A percentile compares a stretch with the other conserved stretches of the same genome.
Evolutionary conservation across 2,329 filamentous ascomycete species (phyloP).

Genomic region (Fusarium piperis): DNA sequence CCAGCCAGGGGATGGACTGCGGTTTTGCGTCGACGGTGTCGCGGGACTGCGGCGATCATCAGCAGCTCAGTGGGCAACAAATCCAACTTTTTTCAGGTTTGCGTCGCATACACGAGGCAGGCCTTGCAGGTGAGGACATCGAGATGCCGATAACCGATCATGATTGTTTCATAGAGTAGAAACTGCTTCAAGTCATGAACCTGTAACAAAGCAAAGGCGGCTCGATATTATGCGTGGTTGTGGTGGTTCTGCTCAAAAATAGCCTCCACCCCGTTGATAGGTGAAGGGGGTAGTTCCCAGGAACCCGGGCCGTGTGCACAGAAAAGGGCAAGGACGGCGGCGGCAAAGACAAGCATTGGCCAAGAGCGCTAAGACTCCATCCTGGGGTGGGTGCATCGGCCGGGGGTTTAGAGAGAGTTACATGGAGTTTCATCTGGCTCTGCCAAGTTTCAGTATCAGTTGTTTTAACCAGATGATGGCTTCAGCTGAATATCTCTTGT

Average conservation of each 20-base stretch:
- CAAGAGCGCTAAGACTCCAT: not conserved
- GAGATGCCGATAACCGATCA: not conserved
- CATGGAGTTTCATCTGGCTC: not conserved
- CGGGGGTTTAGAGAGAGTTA: not conserved
- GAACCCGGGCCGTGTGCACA: not conserved
- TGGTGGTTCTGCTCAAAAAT: not conserved
- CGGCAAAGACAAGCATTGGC: constrained; percentile 10
- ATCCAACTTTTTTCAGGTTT: not conserved
- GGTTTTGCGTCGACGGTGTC: not conserved
- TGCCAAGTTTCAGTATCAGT: not conserved
- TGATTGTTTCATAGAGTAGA: not conserved
- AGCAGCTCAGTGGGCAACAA: not conserved
- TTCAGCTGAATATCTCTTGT: not conserved
- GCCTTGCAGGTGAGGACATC: not conserved
- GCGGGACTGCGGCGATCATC: not conserved
- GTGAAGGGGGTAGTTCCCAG: not conserved
- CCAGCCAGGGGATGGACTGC: not conserved
- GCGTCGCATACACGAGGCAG: not conserved
- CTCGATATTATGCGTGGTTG: not conserved
- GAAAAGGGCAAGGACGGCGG: not conserved
- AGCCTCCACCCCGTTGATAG: not conserved
- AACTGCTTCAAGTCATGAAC: not conserved
- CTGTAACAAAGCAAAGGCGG: not conserved
- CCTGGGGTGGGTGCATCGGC: not conserved
- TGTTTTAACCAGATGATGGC: not conserved